Conservation (phyloP, 2,329 filamentous ascomycete genomes). For the Colletotrichum liriopes region DNA sequence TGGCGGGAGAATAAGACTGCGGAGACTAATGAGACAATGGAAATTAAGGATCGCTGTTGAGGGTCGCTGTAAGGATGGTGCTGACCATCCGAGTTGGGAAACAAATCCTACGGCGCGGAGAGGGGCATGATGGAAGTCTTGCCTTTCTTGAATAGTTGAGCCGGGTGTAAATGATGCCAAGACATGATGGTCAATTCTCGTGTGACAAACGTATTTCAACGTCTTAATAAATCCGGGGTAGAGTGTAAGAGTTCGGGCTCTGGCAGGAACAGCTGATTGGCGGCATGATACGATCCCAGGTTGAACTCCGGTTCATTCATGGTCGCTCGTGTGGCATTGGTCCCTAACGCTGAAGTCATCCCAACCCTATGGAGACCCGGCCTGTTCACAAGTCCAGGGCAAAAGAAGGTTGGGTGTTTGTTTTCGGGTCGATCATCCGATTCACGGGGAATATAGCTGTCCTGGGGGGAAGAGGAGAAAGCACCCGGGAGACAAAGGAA, state of each 20-base stretch:
- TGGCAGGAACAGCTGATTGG: neutral
- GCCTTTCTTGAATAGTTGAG: slow-evolving; percentile 25
- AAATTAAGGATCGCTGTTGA: slow-evolving; percentile 13
- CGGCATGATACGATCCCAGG: neutral
- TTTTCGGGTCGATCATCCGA: slow-evolving; percentile 37
- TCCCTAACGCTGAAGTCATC: slow-evolving; percentile 2
- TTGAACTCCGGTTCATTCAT: too few species aligned
- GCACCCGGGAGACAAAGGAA: slow-evolving; percentile 4
- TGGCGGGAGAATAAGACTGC: slow-evolving; percentile 31
- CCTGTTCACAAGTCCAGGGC: slow-evolving; percentile 8
- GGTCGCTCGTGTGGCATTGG: slow-evolving; percentile 6
- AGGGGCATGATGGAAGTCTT: slow-evolving; percentile 29
- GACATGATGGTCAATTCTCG: slow-evolving; percentile 19
- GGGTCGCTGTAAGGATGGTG: slow-evolving; percentile 25
- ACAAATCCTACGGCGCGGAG: slow-evolving; percentile 32
- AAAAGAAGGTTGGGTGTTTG: slow-evolving; percentile 12
- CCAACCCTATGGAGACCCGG: slow-evolving; percentile 4
- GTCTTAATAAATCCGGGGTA: slow-evolving; percentile 31
- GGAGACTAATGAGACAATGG: slow-evolving; percentile 33
- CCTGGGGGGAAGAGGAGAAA: neutral
- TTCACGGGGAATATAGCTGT: neutral
- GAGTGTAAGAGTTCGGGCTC: neutral
- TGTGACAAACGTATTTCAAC: slow-evolving; percentile 11
- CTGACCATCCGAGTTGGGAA: slow-evolving; percentile 22
- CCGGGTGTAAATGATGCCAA: slow-evolving; percentile 34